phyloP scores from a whole-genome alignment of 768 basidiomycete genomes.

The Mycena metata region DNA sequence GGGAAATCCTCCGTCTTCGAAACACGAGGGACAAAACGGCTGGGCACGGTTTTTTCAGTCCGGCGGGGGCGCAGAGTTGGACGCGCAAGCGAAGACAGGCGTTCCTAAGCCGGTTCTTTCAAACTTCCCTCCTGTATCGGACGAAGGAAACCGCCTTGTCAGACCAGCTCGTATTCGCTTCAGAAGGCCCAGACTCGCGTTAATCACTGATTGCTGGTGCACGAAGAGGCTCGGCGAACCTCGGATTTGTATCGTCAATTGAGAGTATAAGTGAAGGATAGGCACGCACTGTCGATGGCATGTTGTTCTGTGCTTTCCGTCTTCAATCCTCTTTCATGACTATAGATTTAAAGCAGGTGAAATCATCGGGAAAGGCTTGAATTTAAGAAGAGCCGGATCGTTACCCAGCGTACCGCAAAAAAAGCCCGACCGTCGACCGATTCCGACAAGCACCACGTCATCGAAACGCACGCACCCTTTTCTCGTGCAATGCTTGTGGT shows the following conservation, averaged over 20 bases:
- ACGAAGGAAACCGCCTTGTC: conserved; percentile 8
- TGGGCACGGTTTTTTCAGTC: conserved; percentile 1
- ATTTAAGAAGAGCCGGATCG: too few species aligned
- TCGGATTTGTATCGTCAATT: conserved; percentile 24
- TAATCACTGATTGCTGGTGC: conserved; percentile 27
- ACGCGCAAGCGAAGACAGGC: background rate
- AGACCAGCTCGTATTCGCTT: conserved; percentile 2
- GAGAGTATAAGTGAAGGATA: conserved; percentile 21
- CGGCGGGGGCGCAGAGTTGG: background rate
- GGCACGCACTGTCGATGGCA: conserved; percentile 34
- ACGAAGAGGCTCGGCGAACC: conserved; percentile 19
- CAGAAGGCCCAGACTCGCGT: background rate
- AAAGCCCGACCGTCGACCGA: background rate
- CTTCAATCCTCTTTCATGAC: too few species aligned
- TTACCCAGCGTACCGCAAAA: too few species aligned
- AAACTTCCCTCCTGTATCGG: conserved; percentile 4
- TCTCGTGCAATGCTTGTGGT: background rate
- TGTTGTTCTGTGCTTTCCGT: background rate
- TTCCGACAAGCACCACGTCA: conserved; percentile 14
- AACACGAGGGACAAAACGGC: background rate
- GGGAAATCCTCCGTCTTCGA: background rate
- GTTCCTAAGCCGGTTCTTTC: background rate
- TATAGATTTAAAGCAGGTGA: too few species aligned
- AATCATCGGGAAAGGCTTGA: too few species aligned
- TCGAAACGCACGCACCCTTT: background rate